Conservation (phyloP, 345 rosid genomes). For the Trapa incisa region DNA sequence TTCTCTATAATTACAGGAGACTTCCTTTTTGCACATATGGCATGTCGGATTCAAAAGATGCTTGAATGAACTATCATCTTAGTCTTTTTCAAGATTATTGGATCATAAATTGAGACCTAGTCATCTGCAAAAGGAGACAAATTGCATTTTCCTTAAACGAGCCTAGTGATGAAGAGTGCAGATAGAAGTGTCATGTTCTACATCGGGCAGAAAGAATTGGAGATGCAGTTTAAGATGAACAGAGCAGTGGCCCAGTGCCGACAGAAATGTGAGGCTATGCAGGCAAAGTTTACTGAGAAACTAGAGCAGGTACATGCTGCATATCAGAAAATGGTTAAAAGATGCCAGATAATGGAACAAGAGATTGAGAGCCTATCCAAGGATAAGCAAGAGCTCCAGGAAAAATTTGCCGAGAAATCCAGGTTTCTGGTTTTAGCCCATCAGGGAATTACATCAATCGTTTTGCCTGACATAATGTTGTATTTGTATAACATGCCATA, state of each 20-base stretch:
- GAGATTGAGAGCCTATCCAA: constrained; percentile 74
- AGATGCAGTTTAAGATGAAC: constrained; percentile 89
- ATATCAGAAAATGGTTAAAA: constrained; percentile 76
- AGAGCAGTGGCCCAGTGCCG: constrained; percentile 65
- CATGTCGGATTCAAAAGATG: constrained; percentile 1
- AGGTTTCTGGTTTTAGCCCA: constrained; percentile 26
- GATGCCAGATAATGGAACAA: constrained; percentile 88
- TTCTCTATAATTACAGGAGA: not conserved
- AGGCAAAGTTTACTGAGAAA: constrained; percentile 82
- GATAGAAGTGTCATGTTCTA: constrained; percentile 84
- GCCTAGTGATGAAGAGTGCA: constrained; percentile 82
- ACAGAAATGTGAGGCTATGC: constrained; percentile 87
- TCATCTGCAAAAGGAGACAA: constrained; percentile 3
- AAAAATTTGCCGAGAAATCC: constrained; percentile 85
- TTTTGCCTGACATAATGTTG: not conserved
- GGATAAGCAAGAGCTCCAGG: constrained; percentile 94
- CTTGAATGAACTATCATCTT: not conserved
- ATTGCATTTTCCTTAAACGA: constrained; percentile 30
- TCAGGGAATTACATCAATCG: not conserved
- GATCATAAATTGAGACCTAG: not conserved
- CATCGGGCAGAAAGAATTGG: constrained; percentile 76
- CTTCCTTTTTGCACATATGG: not conserved
- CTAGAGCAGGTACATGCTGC: constrained; percentile 84
- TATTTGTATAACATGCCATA: not conserved
- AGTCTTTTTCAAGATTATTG: not conserved